Evolutionary conservation across 371 early-diverging fungal species (phyloP).

Genomic region (Apophysomyces ossiformis): DNA sequence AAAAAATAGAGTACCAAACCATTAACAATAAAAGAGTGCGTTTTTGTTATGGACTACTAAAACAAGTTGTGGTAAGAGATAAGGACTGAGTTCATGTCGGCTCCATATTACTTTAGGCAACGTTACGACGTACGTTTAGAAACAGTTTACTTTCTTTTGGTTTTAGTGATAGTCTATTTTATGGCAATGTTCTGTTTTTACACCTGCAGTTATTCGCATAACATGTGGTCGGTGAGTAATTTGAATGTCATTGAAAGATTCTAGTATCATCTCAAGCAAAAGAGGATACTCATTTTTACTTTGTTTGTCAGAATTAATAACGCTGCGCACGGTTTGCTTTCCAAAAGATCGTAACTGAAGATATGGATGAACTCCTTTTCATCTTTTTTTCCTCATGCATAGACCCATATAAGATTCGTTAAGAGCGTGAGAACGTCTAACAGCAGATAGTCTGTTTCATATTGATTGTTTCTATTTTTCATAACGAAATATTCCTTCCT

Average conservation of each 20-base stretch:
- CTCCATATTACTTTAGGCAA: too few species aligned
- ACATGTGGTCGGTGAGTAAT: neutral
- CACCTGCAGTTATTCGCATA: slow-evolving; percentile 5
- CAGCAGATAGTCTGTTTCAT: neutral
- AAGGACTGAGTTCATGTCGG: too few species aligned
- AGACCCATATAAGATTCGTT: slow-evolving; percentile 1
- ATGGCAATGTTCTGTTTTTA: neutral
- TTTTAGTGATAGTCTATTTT: neutral
- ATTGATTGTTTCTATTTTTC: too few species aligned
- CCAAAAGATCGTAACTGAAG: neutral
- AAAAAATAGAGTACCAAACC: too few species aligned
- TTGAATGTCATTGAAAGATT: neutral
- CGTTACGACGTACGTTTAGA: neutral
- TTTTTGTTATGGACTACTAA: too few species aligned
- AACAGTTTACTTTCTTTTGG: neutral
- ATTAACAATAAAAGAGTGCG: too few species aligned
- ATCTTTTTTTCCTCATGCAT: neutral
- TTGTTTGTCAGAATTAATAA: neutral
- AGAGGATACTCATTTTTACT: neutral
- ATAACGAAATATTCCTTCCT: too few species aligned
- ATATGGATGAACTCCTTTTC: neutral
- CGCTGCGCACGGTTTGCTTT: slow-evolving; percentile 5
- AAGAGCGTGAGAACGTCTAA: neutral
- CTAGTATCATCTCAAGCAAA: neutral
- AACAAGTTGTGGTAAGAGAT: too few species aligned